Conservation (phyloP, 2,329 filamentous ascomycete genomes). For the Apiospora hydei region DNA sequence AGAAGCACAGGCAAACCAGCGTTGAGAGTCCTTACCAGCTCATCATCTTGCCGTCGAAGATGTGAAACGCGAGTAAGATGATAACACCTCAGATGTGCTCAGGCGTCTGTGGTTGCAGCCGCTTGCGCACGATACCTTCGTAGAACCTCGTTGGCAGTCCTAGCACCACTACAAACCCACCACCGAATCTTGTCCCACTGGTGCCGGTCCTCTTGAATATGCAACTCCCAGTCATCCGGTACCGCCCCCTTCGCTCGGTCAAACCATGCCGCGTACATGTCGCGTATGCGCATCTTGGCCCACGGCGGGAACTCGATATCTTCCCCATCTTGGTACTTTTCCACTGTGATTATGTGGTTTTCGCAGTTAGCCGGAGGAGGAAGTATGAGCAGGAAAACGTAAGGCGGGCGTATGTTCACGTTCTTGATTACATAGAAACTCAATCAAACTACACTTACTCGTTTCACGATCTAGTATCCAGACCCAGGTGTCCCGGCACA, state of each 20-base stretch:
- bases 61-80: background rate
- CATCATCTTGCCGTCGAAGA: too few species aligned
- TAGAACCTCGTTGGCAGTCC: background rate
- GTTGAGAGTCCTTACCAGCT: too few species aligned
- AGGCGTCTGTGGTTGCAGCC: background rate
- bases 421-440: too few species aligned
- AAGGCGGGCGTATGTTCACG: too few species aligned
- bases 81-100: background rate
- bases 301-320: background rate
- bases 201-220: background rate
- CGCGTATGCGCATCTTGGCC: background rate
- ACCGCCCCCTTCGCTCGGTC: background rate
- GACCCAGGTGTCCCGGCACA: background rate
- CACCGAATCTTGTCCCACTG: background rate
- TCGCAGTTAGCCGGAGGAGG: too few species aligned
- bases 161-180: background rate
- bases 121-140: background rate
- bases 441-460: background rate
- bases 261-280: background rate
- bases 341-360: background rate
- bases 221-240: background rate
- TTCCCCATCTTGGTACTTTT: background rate
- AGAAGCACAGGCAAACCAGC: too few species aligned
- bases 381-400: too few species aligned
- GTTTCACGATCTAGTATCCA: slow-evolving; percentile 1